Conservation (phyloP, 257 asterid species). For the Verbena officinalis region DNA sequence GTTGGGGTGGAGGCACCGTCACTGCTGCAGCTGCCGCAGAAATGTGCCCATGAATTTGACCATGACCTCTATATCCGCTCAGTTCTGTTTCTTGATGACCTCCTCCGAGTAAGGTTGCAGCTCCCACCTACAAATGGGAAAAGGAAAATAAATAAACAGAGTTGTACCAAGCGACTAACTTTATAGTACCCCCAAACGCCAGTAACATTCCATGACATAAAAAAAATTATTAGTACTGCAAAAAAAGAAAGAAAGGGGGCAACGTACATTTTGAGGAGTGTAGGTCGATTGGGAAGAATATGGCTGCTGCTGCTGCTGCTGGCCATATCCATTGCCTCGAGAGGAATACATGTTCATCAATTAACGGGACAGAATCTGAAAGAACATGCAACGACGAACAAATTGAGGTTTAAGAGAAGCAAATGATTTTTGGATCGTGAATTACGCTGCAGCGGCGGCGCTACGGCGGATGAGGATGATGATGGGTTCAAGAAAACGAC, state of each 20-base stretch:
- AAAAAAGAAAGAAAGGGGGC: background rate
- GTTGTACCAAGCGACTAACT: background rate
- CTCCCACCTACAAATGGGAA: conserved; percentile 52
- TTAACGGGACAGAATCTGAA: conserved; percentile 5
- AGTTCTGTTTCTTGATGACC: conserved; percentile 55
- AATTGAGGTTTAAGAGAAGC: background rate
- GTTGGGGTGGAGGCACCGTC: conserved; percentile 44
- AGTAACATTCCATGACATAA: background rate
- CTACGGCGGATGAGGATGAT: background rate
- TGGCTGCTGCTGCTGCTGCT: conserved; percentile 58
- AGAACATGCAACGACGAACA: conserved; percentile 6
- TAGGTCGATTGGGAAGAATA: conserved; percentile 56
- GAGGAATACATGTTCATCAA: conserved; percentile 50
- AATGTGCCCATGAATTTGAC: conserved; percentile 57
- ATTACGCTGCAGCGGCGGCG: conserved; percentile 12
- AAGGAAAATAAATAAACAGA: background rate
- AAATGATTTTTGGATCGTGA: background rate
- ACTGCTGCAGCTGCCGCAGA: conserved; percentile 45
- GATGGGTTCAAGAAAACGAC: conserved; percentile 19
- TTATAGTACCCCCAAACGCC: background rate
- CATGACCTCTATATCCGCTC: conserved; percentile 59
- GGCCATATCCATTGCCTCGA: conserved; percentile 56
- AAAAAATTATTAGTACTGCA: background rate
- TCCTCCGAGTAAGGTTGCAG: conserved; percentile 49
- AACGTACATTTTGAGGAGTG: conserved; percentile 51